These are phyloP conservation scores for Oemleria cerasiformis DNA, from an alignment of 306 rosid species.

Conservation along the genomic window DNA sequence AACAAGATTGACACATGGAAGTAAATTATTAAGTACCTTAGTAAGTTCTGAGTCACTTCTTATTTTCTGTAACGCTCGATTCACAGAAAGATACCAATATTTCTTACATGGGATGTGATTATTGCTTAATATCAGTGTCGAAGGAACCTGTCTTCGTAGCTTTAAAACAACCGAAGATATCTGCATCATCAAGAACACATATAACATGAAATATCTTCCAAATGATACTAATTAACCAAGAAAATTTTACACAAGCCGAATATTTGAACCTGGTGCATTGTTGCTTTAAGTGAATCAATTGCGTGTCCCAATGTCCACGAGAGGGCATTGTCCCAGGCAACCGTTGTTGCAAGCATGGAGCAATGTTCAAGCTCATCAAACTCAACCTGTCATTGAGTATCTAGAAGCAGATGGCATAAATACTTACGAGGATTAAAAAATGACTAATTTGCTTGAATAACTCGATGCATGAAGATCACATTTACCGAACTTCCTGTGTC, in stretches of 20 bases:
- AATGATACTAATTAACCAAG: background rate
- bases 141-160: constrained; percentile 51
- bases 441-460: constrained; percentile 21
- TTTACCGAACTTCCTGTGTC: no score
- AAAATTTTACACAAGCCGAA: background rate
- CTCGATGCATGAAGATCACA: no score
- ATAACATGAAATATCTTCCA: background rate
- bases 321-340: constrained; percentile 87
- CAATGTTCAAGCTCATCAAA: constrained; percentile 80
- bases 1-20: no score
- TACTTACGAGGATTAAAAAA: constrained; percentile 27
- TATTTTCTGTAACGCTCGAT: constrained; percentile 69
- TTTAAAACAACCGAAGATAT: constrained; percentile 60
- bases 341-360: constrained; percentile 74
- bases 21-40: constrained; percentile 39
- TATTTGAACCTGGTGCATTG: constrained; percentile 56
- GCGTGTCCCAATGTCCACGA: constrained; percentile 73
- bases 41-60: constrained; percentile 51
- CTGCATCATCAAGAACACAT: constrained; percentile 35
- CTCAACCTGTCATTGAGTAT: constrained; percentile 84
- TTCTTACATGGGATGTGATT: constrained; percentile 57
- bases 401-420: constrained; percentile 59
- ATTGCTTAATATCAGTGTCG: constrained; percentile 54
- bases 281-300: constrained; percentile 56
- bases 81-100: constrained; percentile 70